These are phyloP conservation scores for Sporothrix brunneoviolacea DNA, from an alignment of 2,329 filamentous ascomycete genomes.

Conservation along the genomic window DNA sequence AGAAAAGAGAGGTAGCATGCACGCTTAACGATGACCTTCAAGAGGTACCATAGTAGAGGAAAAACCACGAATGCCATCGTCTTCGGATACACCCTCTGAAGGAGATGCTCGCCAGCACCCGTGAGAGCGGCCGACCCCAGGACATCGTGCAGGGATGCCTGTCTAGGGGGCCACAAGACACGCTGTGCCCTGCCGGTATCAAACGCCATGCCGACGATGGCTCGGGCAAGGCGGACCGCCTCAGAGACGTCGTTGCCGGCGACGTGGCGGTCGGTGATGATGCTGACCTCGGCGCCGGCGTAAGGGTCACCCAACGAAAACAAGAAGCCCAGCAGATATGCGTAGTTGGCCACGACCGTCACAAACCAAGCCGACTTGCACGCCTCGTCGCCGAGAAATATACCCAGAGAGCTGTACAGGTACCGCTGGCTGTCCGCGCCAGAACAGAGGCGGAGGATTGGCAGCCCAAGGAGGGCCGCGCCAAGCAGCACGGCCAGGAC, in stretches of 20 bases:
- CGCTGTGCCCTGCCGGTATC: slow-evolving; percentile 1
- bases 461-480: background rate
- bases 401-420: background rate
- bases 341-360: slow-evolving; percentile 10
- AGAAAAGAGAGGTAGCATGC: too few relatives aligned
- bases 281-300: background rate
- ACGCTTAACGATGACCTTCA: background rate
- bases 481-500: background rate
- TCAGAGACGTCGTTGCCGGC: background rate
- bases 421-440: background rate
- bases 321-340: slow-evolving; percentile 10
- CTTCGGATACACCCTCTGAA: background rate
- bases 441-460: background rate
- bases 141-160: background rate
- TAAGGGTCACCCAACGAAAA: background rate
- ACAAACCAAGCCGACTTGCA: background rate
- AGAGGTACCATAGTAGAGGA: background rate
- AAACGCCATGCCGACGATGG: slow-evolving; percentile 10
- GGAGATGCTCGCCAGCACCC: background rate
- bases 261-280: background rate
- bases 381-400: background rate
- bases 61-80: background rate
- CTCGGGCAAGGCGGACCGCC: background rate
- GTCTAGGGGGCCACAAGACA: slow-evolving; percentile 7
- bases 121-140: background rate